These are phyloP conservation scores for Heritiera littoralis DNA, from an alignment of 345 rosid genomes.

Conservation along the genomic window DNA sequence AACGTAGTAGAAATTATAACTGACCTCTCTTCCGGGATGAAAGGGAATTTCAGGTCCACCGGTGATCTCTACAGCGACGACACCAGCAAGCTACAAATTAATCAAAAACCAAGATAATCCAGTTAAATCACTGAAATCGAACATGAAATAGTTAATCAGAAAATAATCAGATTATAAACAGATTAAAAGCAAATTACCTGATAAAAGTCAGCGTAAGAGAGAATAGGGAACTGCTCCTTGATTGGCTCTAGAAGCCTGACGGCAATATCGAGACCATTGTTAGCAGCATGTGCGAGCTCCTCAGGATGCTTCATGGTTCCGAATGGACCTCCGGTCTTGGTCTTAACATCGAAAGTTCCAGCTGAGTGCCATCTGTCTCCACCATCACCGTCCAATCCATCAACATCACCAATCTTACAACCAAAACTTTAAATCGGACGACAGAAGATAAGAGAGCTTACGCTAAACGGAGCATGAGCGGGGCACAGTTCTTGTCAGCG, in stretches of 20 bases:
- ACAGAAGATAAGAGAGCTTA: conserved; percentile 27
- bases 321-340: conserved; percentile 90
- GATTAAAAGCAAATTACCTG: conserved; percentile 46
- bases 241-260: conserved; percentile 83
- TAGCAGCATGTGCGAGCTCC: conserved; percentile 82
- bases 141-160: background rate
- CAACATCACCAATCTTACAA: background rate
- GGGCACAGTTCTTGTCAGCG: conserved; percentile 93
- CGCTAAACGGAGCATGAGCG: conserved; percentile 94
- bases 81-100: conserved; percentile 73
- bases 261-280: conserved; percentile 83
- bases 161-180: background rate
- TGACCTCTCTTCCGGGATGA: conserved; percentile 94
- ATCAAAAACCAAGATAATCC: background rate
- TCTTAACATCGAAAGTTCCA: conserved; percentile 79
- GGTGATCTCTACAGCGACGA: conserved; percentile 87
- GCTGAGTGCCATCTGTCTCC: conserved; percentile 92
- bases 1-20: conserved; percentile 7
- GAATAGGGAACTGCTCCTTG: conserved; percentile 73
- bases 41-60: conserved; percentile 98
- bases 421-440: background rate
- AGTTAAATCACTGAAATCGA: background rate
- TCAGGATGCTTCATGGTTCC: conserved; percentile 75
- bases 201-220: conserved; percentile 74
- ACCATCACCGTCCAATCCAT: background rate